Evolutionary conservation across 2,329 filamentous ascomycete genomes (phyloP).

Genomic region (Penicillium sp.): DNA sequence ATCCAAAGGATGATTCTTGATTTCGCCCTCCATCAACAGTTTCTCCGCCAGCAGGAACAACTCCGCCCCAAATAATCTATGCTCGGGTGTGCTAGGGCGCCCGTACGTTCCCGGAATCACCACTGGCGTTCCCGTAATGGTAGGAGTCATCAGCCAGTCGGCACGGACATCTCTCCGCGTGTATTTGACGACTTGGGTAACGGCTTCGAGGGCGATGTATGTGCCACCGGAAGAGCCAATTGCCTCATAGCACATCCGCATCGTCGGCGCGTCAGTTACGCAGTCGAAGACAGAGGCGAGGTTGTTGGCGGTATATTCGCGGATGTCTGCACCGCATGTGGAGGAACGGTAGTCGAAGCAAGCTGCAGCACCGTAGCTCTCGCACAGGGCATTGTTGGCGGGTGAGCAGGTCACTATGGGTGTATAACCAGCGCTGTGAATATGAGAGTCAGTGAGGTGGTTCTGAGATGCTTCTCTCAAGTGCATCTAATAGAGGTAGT

Average conservation of each 20-base stretch:
- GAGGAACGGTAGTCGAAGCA: conserved; percentile 23
- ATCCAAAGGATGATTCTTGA: too few relatives aligned
- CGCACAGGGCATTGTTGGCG: conserved; percentile 13
- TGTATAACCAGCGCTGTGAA: conserved; percentile 11
- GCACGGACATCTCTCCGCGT: too few relatives aligned
- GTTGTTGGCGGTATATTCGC: conserved; percentile 10
- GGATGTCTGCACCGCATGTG: conserved; percentile 17
- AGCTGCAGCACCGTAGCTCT: conserved; percentile 15
- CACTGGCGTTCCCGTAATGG: too few relatives aligned
- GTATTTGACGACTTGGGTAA: too few relatives aligned
- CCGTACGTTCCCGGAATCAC: too few relatives aligned
- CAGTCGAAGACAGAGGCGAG: conserved; percentile 21
- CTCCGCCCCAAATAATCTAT: too few relatives aligned
- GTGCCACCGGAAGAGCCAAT: conserved; percentile 18
- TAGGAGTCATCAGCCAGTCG: too few relatives aligned
- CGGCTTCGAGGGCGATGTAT: conserved; percentile 13
- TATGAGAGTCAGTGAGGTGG: neutral
- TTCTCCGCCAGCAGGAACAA: too few relatives aligned
- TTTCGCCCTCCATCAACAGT: too few relatives aligned
- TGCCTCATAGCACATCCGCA: conserved; percentile 17
- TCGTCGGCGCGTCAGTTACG: neutral
- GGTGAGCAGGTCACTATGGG: conserved; percentile 27
- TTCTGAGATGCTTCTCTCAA: neutral
- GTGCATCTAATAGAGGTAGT: too few relatives aligned
- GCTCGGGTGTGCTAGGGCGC: too few relatives aligned